Base-by-base conservation (phyloP, 83 land plant genomes). In the Picea abies region DNA sequence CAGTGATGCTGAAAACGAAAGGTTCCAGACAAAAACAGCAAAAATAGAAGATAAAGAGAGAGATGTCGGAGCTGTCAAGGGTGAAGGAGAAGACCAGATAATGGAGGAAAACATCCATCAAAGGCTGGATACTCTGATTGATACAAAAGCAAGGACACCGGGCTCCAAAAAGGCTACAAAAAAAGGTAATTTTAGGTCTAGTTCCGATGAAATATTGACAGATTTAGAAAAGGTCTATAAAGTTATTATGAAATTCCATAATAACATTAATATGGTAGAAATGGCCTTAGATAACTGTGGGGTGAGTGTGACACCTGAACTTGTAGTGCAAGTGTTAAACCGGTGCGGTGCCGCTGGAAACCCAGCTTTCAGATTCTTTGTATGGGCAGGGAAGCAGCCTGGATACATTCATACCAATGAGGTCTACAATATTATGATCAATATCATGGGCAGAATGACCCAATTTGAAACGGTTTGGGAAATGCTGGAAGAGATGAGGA, bases 381-480 rank as follows among this genome's bases (percentile, higher is more conserved):
- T 76, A 1, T 92, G 94, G 94, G 87, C 95, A 3, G 76, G 86
- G 11, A 85, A 86, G 68, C 91, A 87, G 41, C 83, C 89, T 10
- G 89, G 84, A 8, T 87, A 79, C 80, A 78, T 12, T 63, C 91
- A 86, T 49, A 91, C 86, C 62, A 52, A 69, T 23, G 89, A 84
- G 6, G 83, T 77, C 32, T 91, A 83, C 79, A 85, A 82, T 56
- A 52, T 77, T 3, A 83, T 88, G 90, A 63, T 90, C 15, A 87
- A 82, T 83, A 66, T 60, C 41, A 82, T 91, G 37, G 80, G 88
- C 16, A 87, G 84, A 80, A 89, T 87, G 89, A 61, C 88, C 60
- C 84, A 90, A 23, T 92, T 92, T 81, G 88, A 83, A 3, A 86
- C 88, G 37, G 85, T 90, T 26, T 90, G 94, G 94, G 94, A 77